Evolutionary conservation across 2,329 filamentous ascomycete species (phyloP).

Genomic region (Myriosclerotinia curreyana): DNA sequence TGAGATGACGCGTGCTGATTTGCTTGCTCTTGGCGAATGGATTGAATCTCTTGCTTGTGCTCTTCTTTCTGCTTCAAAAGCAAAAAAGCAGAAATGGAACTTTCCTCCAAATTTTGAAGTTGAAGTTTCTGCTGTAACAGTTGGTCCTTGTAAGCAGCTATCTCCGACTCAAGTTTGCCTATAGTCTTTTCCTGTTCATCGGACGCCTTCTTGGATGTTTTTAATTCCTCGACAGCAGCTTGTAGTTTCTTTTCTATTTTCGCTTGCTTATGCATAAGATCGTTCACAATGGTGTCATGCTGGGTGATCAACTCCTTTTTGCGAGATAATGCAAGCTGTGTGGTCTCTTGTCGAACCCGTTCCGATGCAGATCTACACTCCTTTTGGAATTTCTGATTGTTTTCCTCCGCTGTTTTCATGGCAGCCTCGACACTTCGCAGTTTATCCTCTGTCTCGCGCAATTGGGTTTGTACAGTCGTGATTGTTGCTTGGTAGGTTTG

Average conservation of each 20-base stretch:
- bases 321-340: constrained; percentile 23
- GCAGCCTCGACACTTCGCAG: constrained; percentile 25
- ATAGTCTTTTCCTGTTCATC: not conserved
- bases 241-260: constrained; percentile 8
- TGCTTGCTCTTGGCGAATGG: constrained; percentile 6
- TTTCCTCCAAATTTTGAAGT: constrained; percentile 12
- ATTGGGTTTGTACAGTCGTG: constrained; percentile 22
- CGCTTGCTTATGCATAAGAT: constrained; percentile 14
- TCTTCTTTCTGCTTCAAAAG: not conserved
- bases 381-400: constrained; percentile 30
- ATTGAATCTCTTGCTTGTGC: constrained; percentile 5
- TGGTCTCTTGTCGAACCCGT: constrained; percentile 33
- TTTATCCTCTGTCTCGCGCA: constrained; percentile 24
- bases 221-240: not conserved
- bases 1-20: not conserved
- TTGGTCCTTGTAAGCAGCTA: constrained; percentile 13
- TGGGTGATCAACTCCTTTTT: constrained; percentile 3
- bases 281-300: constrained; percentile 13
- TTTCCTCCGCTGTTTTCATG: constrained; percentile 34
- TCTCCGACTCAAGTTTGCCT: not conserved
- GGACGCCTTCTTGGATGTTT: not conserved
- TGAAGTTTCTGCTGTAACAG: constrained; percentile 8
- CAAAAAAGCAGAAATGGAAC: not conserved
- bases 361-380: not conserved
- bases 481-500: constrained; percentile 20